A percentile compares a stretch with the other conserved stretches of the same genome.
Evolutionary conservation across 2,329 filamentous ascomycete species (phyloP).

Genomic region (Fusarium sterilihyphosum): DNA sequence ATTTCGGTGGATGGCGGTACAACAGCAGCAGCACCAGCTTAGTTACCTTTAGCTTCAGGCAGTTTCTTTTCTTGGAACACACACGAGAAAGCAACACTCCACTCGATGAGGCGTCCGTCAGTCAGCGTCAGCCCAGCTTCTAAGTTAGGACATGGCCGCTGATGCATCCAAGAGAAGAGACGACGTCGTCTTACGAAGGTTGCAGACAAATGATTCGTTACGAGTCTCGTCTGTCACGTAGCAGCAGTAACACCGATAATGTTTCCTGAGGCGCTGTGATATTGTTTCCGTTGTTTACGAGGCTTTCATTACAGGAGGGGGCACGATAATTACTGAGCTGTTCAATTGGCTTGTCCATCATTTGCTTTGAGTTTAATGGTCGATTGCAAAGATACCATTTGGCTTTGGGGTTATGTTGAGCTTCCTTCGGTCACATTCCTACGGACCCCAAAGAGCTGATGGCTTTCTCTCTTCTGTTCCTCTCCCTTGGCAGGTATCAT

Average conservation of each 20-base stretch:
- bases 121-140: slow-evolving; percentile 27
- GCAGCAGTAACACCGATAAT: background rate
- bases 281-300: background rate
- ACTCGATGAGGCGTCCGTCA: slow-evolving; percentile 6
- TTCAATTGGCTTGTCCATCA: background rate
- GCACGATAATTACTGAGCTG: background rate
- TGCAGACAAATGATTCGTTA: slow-evolving; percentile 2
- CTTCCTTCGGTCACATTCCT: slow-evolving; percentile 20
- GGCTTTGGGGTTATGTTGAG: background rate
- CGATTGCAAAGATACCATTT: background rate
- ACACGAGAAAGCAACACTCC: slow-evolving; percentile 18
- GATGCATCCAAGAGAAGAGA: slow-evolving; percentile 2
- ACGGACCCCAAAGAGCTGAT: background rate
- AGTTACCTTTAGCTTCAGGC: background rate
- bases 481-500: slow-evolving; percentile 17
- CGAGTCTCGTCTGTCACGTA: background rate
- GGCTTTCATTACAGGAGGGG: background rate
- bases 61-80: slow-evolving; percentile 36
- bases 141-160: slow-evolving; percentile 12
- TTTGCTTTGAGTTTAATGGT: slow-evolving; percentile 5
- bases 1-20: slow-evolving; percentile 7
- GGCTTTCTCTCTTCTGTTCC: background rate
- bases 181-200: slow-evolving; percentile 22
- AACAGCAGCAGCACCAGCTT: background rate
- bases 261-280: background rate